These are phyloP conservation scores for Ascomycota sp. DNA, from an alignment of 2,329 filamentous ascomycete species.

Conservation along the genomic window DNA sequence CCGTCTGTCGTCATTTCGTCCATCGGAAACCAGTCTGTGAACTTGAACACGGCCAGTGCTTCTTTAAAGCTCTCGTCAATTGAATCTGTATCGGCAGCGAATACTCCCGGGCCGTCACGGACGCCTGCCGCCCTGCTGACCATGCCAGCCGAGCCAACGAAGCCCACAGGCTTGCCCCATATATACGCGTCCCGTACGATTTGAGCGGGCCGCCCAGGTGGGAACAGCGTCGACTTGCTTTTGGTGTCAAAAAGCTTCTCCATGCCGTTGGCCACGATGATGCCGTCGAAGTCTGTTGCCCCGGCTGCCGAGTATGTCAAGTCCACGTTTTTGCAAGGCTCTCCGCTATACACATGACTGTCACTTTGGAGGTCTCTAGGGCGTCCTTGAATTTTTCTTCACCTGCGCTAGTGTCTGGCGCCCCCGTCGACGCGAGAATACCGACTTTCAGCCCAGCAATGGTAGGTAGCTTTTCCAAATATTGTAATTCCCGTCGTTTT, in stretches of 20 bases:
- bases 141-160: conserved; percentile 23
- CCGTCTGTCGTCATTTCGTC: conserved; percentile 22
- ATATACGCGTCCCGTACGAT: conserved; percentile 42
- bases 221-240: conserved; percentile 34
- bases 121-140: conserved; percentile 25
- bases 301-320: conserved; percentile 46
- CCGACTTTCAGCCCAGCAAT: conserved; percentile 45
- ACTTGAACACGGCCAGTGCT: conserved; percentile 44
- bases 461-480: conserved; percentile 34
- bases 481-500: conserved; percentile 39
- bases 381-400: conserved; percentile 23
- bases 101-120: conserved; percentile 20
- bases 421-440: conserved; percentile 29
- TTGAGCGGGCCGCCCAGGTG: conserved; percentile 39
- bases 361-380: conserved; percentile 29
- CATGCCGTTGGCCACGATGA: conserved; percentile 37
- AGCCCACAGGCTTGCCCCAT: conserved; percentile 51
- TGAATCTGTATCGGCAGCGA: conserved; percentile 11
- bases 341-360: conserved; percentile 40
- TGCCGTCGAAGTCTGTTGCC: conserved; percentile 38
- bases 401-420: conserved; percentile 25
- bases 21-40: conserved; percentile 40
- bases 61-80: conserved; percentile 28
- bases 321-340: conserved; percentile 30
- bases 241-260: conserved; percentile 26